phyloP scores from a whole-genome alignment of 352 stramenopile species.

The Ochromonadaceae sp. region DNA sequence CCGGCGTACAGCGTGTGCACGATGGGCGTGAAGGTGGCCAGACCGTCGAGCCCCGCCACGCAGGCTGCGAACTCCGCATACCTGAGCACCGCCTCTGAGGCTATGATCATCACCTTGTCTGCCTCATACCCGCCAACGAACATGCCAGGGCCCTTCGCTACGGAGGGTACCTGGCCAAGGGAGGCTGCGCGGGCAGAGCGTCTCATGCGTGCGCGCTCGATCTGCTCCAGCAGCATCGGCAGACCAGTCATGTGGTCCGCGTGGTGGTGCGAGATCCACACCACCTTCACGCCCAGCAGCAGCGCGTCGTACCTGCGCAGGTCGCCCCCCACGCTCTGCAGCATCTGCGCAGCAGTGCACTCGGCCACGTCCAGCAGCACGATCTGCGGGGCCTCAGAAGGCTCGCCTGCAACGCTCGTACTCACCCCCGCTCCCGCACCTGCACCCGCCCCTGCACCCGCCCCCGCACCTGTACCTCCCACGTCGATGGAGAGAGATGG shows the following conservation, averaged over 20 bases:
- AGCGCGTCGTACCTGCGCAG: conserved; percentile 26
- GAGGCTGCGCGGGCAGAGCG: neutral
- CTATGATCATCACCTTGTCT: neutral
- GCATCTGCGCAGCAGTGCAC: conserved; percentile 9
- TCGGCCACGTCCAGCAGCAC: conserved; percentile 14
- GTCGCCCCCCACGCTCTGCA: conserved; percentile 23
- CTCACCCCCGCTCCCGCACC: no score
- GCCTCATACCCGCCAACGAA: neutral
- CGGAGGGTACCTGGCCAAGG: neutral
- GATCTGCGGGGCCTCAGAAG: no score
- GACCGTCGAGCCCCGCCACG: neutral
- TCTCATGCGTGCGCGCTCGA: conserved; percentile 29
- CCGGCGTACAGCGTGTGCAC: conserved; percentile 8
- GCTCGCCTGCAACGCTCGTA: no score
- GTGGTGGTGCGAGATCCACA: conserved; percentile 40
- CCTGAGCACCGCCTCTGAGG: neutral
- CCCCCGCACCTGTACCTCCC: no score
- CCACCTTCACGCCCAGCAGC: conserved; percentile 22
- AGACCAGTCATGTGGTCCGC: conserved; percentile 33
- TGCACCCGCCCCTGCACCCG: no score
- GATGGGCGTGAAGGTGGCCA: neutral
- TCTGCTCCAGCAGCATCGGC: conserved; percentile 26
- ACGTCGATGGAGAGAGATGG: no score
- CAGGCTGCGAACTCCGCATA: neutral
- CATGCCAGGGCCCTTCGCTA: neutral